Conservation (phyloP, 306 rosid genomes). For the Trifolium dubium region DNA sequence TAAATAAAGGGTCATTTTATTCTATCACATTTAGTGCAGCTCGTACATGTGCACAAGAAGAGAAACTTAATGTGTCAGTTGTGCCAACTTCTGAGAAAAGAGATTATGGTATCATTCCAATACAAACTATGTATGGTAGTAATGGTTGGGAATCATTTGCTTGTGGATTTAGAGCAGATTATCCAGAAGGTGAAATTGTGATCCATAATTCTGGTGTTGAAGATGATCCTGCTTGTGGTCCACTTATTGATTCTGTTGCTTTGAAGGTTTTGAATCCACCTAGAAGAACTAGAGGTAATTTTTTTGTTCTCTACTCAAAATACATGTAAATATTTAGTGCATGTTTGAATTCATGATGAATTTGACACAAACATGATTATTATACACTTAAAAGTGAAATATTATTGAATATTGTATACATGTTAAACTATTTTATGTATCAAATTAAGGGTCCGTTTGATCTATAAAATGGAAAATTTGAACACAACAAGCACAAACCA, state of each 20-base stretch:
- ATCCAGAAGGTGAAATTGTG: conserved; percentile 42
- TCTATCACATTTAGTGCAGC: conserved; percentile 72
- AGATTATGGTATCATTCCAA: conserved; percentile 70
- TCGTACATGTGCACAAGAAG: conserved; percentile 84
- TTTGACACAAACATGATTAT: too few relatives aligned
- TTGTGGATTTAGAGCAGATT: conserved; percentile 65
- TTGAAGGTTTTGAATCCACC: conserved; percentile 64
- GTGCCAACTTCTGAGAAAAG: conserved; percentile 52
- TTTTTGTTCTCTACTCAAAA: neutral
- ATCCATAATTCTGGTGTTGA: conserved; percentile 69
- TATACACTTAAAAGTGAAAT: too few relatives aligned
- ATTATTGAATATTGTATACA: too few relatives aligned
- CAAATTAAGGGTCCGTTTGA: neutral
- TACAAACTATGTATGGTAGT: conserved; percentile 80
- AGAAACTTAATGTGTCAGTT: conserved; percentile 65
- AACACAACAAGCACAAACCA: too few relatives aligned
- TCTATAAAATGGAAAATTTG: too few relatives aligned
- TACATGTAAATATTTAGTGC: neutral
- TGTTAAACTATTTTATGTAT: neutral
- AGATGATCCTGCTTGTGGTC: conserved; percentile 88
- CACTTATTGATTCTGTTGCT: conserved; percentile 74
- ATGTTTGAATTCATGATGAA: too few relatives aligned
- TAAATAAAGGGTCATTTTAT: conserved; percentile 55
- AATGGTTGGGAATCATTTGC: conserved; percentile 81
- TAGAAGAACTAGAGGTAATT: conserved; percentile 57